Evolutionary conservation across 2,329 filamentous ascomycete species (phyloP), one percentile per base, ranked within the genome.

Genomic region (Alternaria viburni): DNA sequence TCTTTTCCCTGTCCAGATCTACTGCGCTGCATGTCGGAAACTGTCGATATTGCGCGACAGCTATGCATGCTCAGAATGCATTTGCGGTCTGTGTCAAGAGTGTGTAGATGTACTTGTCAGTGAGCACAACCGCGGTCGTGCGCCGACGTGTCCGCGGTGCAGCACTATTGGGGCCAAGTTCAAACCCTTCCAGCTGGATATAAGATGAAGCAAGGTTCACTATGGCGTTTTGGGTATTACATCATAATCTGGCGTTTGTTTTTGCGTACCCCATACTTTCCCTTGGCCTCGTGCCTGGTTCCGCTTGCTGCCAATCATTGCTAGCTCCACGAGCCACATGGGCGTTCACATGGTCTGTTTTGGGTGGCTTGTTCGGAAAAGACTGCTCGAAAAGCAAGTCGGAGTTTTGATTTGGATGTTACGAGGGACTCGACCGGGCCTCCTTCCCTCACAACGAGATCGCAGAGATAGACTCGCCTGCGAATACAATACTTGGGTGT

Each of bases 31-130:
- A 51, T 98, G 95, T 76, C 89, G 92, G 68, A 88, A 90, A 41
- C 85, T 93, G 17, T 94, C 91, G 55, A 83, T 90, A 11, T 83
- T 98, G 25, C 90, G 89, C 74, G 91, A 95, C 73, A 96, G 93
- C 32, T 97, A 93, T 76, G 95, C 95, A 21, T 98, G 95, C 79
- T 97, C 94, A 1, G 94, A 97, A 80, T 98, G 96, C 79, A 97
- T 98, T 67, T 97, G 93, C 77, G 95, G 94, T 15, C 87, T 98
- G 54, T 98, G 96, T 80, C 89, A 90, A 67, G 89, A 93, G 62
- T 98, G 95, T 74, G 93, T 97, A 61, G 91, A 93, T 73, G 88
- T 92, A 32, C 84, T 95, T 59, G 89, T 93, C 81, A 88, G 87
- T 70, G 91, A 93, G 77, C 90, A 93, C 77, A 89, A 76, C 30